Percentiles rank a stretch among this genome's conserved stretches.
phyloP scores from a whole-genome alignment of 2,329 filamentous ascomycete species.

The Fusarium pseudoanthophilum region DNA sequence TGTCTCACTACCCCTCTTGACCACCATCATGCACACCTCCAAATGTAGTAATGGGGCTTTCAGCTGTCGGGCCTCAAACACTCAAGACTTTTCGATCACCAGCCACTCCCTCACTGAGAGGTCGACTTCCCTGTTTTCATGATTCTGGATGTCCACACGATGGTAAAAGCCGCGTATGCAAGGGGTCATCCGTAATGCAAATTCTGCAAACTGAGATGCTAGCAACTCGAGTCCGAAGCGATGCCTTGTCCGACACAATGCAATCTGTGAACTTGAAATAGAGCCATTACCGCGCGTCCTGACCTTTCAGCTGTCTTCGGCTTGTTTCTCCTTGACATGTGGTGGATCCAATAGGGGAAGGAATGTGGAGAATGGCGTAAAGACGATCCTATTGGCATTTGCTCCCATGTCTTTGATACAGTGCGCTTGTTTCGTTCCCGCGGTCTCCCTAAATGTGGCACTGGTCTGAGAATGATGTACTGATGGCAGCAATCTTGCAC shows the following conservation, averaged over 20 bases:
- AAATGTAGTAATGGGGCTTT: not conserved
- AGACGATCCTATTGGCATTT: too few species aligned
- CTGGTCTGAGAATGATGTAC: not conserved
- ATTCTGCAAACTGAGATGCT: accelerated
- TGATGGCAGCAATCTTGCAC: too few species aligned
- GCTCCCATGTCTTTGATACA: not conserved
- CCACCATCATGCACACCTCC: not conserved
- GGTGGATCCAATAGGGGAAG: accelerated
- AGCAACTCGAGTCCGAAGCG: accelerated
- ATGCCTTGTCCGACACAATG: not conserved
- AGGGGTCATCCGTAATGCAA: accelerated
- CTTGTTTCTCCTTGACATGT: too few species aligned
- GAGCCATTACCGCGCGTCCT: accelerated
- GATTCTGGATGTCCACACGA: accelerated
- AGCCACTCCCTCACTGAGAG: not conserved
- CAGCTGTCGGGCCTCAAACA: not conserved
- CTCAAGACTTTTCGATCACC: not conserved
- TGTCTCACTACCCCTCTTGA: not conserved
- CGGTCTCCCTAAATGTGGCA: not conserved
- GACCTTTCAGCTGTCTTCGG: too few species aligned
- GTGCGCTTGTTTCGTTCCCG: not conserved
- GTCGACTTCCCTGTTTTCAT: too few species aligned
- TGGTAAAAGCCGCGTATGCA: accelerated
- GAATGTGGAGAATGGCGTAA: accelerated
- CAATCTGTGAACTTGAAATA: accelerated